These are phyloP conservation scores for Beauveria pseudobassiana DNA, from an alignment of 2,329 filamentous ascomycete genomes.

Conservation along the genomic window DNA sequence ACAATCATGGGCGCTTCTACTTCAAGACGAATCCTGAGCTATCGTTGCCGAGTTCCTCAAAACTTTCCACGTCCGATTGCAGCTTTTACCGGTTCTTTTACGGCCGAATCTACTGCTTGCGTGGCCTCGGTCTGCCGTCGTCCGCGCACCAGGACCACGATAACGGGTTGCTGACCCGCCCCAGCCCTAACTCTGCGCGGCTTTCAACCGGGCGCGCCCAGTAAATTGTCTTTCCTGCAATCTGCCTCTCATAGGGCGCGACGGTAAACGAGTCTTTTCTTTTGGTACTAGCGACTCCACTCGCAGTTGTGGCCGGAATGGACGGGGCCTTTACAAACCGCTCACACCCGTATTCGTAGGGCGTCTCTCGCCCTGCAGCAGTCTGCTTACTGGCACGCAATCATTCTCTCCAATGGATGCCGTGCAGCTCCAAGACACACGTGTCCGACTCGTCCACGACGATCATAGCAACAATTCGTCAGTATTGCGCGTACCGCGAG, in stretches of 20 bases:
- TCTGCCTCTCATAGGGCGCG: not conserved
- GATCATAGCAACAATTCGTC: not conserved
- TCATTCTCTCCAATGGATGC: not conserved
- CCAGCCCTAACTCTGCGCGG: conserved; percentile 8
- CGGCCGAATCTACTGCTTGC: not conserved
- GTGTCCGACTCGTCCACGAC: not conserved
- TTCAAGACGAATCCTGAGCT: not conserved
- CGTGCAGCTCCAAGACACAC: not conserved
- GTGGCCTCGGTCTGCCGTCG: not conserved
- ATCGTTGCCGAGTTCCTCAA: not conserved
- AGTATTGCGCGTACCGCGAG: not conserved
- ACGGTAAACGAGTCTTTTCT: not conserved
- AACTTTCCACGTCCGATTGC: not conserved
- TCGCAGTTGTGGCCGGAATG: conserved; percentile 5
- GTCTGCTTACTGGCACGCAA: not conserved
- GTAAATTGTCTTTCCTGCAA: not conserved
- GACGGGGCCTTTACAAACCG: not conserved
- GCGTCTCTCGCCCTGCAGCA: not conserved
- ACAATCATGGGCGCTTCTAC: not conserved
- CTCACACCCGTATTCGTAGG: not conserved
- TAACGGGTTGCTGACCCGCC: conserved; percentile 2
- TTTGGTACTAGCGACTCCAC: conserved; percentile 1
- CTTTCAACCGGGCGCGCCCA: not conserved
- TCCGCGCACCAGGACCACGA: not conserved
- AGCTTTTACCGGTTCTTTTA: not conserved